Percentiles rank a stretch among this genome's conserved stretches.
These are phyloP conservation scores for Bolboschoenus planiculmis DNA, from an alignment of 176 grass and related monocot species.

Conservation along the genomic window DNA sequence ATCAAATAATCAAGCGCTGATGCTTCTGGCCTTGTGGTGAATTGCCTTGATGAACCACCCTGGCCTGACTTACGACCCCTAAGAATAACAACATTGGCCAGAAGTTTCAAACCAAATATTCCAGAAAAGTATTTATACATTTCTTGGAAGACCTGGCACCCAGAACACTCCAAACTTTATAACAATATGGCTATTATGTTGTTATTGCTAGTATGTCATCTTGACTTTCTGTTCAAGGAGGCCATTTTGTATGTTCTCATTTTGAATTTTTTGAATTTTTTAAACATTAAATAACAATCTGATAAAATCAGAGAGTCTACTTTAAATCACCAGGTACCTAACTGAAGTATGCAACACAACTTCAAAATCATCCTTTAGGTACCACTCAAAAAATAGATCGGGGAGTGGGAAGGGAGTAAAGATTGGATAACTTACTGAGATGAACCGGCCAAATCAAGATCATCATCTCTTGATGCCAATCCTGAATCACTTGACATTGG, in stretches of 20 bases:
- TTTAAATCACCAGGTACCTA: not conserved
- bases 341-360: not conserved
- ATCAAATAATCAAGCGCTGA: conserved; percentile 85
- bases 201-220: not conserved
- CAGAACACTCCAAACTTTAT: not conserved
- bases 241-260: not conserved
- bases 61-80: conserved; percentile 54
- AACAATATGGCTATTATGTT: not conserved
- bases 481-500: conserved; percentile 55
- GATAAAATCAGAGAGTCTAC: not conserved
- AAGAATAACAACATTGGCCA: not conserved
- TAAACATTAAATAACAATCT: not conserved
- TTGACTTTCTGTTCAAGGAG: not conserved
- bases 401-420: not conserved
- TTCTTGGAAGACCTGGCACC: not conserved
- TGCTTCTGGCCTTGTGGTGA: conserved; percentile 83
- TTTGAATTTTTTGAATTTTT: not conserved
- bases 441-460: conserved; percentile 70
- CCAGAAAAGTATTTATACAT: not conserved
- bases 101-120: not conserved
- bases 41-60: conserved; percentile 52
- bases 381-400: not conserved
- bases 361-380: not conserved
- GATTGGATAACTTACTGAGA: conserved; percentile 59
- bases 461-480: conserved; percentile 69